Conservation (phyloP, 2,329 filamentous ascomycete species). For the Pyricularia sp. region DNA sequence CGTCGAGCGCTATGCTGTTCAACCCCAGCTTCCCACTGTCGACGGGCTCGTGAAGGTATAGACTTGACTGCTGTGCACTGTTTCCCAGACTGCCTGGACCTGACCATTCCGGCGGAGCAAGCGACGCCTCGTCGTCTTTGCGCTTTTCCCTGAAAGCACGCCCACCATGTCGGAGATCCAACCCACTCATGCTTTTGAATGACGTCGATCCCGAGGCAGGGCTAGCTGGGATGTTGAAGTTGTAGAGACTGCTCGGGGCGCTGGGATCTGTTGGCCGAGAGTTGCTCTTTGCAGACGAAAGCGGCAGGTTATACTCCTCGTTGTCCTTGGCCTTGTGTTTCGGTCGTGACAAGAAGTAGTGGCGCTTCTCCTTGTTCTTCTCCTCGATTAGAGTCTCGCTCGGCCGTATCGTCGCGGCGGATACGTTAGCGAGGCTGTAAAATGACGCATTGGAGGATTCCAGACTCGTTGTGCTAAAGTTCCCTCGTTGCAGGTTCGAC, state of each 20-base stretch:
- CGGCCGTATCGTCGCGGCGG: constrained; percentile 62
- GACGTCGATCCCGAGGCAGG: constrained; percentile 50
- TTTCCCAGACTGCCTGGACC: constrained; percentile 5
- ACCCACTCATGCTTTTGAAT: constrained; percentile 74
- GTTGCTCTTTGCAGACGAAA: constrained; percentile 66
- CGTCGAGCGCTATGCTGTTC: constrained; percentile 58
- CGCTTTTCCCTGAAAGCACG: constrained; percentile 69
- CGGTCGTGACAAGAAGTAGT: constrained; percentile 66
- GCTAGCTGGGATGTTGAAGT: constrained; percentile 61
- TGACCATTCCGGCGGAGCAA: constrained; percentile 16
- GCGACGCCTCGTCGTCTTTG: constrained; percentile 45
- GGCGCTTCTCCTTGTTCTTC: constrained; percentile 64
- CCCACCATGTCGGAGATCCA: constrained; percentile 67
- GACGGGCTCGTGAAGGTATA: constrained; percentile 36
- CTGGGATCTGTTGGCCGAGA: constrained; percentile 63
- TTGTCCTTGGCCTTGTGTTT: constrained; percentile 64
- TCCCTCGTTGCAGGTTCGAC: constrained; percentile 49
- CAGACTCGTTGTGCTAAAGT: constrained; percentile 61
- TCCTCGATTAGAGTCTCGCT: constrained; percentile 36
- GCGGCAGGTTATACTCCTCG: constrained; percentile 57
- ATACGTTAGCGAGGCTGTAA: constrained; percentile 65
- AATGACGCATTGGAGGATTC: constrained; percentile 50
- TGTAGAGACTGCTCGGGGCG: constrained; percentile 65
- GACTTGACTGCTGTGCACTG: constrained; percentile 24
- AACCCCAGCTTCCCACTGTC: constrained; percentile 49